Percentiles rank a stretch among this genome's conserved stretches.
Conservation (phyloP, 768 basidiomycete genomes). For the Tulasnella sp. region DNA sequence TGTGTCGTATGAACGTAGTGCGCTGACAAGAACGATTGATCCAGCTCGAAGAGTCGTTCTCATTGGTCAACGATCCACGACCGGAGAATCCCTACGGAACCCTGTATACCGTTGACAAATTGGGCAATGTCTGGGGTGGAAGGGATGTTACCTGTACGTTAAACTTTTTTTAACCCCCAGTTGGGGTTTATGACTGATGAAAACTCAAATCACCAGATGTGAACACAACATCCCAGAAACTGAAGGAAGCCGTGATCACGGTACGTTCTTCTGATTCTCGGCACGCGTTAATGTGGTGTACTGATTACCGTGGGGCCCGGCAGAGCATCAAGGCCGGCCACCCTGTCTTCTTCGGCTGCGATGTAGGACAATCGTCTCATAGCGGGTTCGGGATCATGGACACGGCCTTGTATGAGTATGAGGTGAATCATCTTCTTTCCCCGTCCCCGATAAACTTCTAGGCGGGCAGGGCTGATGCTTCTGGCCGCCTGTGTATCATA, state of each 20-base stretch:
- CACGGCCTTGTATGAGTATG: constrained; percentile 67
- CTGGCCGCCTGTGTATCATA: too few relatives aligned
- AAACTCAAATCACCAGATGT: constrained; percentile 58
- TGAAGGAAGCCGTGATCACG: constrained; percentile 76
- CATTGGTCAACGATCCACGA: constrained; percentile 89
- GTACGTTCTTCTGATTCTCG: constrained; percentile 25
- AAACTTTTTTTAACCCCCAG: constrained; percentile 1
- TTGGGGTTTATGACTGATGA: not conserved
- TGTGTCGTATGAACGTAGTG: not conserved
- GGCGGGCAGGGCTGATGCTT: too few relatives aligned
- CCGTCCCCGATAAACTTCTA: not conserved
- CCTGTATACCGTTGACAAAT: constrained; percentile 83
- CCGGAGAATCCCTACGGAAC: constrained; percentile 53
- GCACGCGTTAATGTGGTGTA: not conserved
- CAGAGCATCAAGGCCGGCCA: constrained; percentile 75
- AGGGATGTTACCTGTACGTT: constrained; percentile 70
- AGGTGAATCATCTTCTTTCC: constrained; percentile 35
- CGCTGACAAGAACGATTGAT: not conserved
- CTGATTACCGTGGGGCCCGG: not conserved
- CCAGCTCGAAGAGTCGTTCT: constrained; percentile 69
- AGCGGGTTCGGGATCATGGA: constrained; percentile 74
- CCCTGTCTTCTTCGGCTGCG: constrained; percentile 93
- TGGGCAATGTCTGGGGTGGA: constrained; percentile 88
- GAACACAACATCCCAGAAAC: constrained; percentile 70
- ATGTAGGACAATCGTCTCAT: constrained; percentile 82